Evolutionary conservation across 2,329 filamentous ascomycete species (phyloP), one percentile per base, ranked within the genome.

Genomic region (Talaromyces sp.): DNA sequence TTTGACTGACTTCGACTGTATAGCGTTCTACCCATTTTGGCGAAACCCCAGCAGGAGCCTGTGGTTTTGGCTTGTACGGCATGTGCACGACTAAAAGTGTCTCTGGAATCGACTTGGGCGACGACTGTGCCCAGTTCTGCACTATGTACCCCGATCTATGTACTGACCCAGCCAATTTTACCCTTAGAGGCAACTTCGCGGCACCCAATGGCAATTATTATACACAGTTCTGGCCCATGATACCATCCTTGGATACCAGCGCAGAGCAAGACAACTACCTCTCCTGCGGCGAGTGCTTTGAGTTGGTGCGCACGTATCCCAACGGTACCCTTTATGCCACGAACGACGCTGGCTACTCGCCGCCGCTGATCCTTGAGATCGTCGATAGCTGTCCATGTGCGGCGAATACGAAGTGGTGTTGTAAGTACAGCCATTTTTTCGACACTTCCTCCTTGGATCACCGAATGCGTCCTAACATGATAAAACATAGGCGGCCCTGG

Each of bases 1-100:
- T 47, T 45, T 7, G 5, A 27, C 5, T 34, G 15, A 51, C 13
- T 27, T 25, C 29, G 13, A 38, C 15, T 51, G 11, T 15, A 27
- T 38, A 61, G 59, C 59, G 59, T n/a, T 61, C 59, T 29, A 61
- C 59, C 7, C 59, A 61, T 49, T 61, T 61, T 15, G 59, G 59
- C 59, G 59, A 61, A 61, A 61, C 59, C 43, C 59, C 59, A 51
- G 59, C 59, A 17, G 59, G 59, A n/a, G 59, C 59, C 59, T 61
- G 59, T 17, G 59, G 59, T 1, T 61, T 61, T 49, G 59, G 59
- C 59, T 27, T 61, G n/a, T 61, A 61, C 31, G 59, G 59, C 40
- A 61, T 61, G 59, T 61, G 59, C n/a, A 61, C 59, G 11, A 61
- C 59, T 38, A 31, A 31, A 11, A 61, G 45, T 22, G 59, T 61